phyloP scores from a whole-genome alignment of 345 rosid species.

The Mallotus nudiflorus region DNA sequence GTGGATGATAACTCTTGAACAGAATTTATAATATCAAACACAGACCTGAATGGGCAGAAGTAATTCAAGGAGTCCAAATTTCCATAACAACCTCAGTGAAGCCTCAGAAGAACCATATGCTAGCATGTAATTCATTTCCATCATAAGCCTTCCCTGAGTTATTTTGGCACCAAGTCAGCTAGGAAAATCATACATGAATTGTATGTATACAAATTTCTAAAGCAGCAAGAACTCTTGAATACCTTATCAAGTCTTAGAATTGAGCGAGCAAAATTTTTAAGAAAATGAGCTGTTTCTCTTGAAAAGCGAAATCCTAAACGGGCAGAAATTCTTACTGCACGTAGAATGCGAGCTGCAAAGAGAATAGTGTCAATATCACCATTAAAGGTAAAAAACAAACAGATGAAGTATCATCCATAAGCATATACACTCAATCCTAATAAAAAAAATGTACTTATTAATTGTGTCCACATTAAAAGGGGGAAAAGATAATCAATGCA shows the following conservation, averaged over 20 bases:
- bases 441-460: neutral
- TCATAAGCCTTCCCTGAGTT: slow-evolving; percentile 72
- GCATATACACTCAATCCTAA: neutral
- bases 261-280: slow-evolving; percentile 55
- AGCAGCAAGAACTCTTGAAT: slow-evolving; percentile 14
- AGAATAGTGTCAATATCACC: slow-evolving; percentile 4
- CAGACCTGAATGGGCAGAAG: slow-evolving; percentile 81
- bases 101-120: slow-evolving; percentile 98
- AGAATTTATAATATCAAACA: slow-evolving; percentile 4
- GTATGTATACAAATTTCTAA: slow-evolving; percentile 4
- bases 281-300: slow-evolving; percentile 73
- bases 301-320: slow-evolving; percentile 78
- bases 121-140: slow-evolving; percentile 98
- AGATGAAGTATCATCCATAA: neutral
- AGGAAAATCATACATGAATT: slow-evolving; percentile 13
- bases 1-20: neutral
- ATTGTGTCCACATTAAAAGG: neutral
- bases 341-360: slow-evolving; percentile 78
- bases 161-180: slow-evolving; percentile 19
- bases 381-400: slow-evolving; percentile 1
- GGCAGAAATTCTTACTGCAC: slow-evolving; percentile 71
- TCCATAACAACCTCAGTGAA: slow-evolving; percentile 88
- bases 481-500: slow-evolving; percentile 1
- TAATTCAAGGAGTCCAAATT: slow-evolving; percentile 84
- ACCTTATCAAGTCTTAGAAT: slow-evolving; percentile 77